Conservation (phyloP, 306 rosid genomes). For the Quercus suber region DNA sequence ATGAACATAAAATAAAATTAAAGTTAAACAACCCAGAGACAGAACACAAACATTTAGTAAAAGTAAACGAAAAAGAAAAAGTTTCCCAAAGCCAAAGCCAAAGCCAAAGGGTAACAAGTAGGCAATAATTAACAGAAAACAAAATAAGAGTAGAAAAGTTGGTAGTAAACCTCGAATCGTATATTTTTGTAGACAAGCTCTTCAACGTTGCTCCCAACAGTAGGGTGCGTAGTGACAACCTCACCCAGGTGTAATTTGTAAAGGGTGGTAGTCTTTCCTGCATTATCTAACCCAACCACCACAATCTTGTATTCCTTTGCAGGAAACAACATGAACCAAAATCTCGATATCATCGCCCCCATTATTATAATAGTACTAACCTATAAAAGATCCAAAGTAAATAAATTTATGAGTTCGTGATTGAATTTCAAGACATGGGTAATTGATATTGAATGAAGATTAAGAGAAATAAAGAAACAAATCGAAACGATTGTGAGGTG, state of each 20-base stretch:
- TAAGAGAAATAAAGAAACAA: neutral
- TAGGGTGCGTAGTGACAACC: slow-evolving; percentile 96
- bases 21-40: neutral
- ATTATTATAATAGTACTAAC: slow-evolving; percentile 26
- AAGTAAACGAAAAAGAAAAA: neutral
- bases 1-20: neutral
- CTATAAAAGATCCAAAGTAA: slow-evolving; percentile 11
- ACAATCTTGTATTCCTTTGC: slow-evolving; percentile 93
- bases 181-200: slow-evolving; percentile 96
- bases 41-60: neutral
- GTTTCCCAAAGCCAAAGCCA: too few relatives aligned
- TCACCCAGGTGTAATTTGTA: slow-evolving; percentile 96
- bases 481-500: neutral
- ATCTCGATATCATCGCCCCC: slow-evolving; percentile 78
- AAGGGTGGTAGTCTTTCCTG: slow-evolving; percentile 95
- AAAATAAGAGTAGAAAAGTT: neutral
- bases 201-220: slow-evolving; percentile 96
- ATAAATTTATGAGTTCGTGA: neutral
- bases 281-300: slow-evolving; percentile 94
- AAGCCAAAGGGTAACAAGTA: neutral
- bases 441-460: neutral
- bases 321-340: slow-evolving; percentile 95
- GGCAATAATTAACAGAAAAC: neutral
- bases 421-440: neutral
- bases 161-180: slow-evolving; percentile 71